These are phyloP conservation scores for Colletotrichum siamense DNA, from an alignment of 2,329 filamentous ascomycete genomes.

Conservation along the genomic window DNA sequence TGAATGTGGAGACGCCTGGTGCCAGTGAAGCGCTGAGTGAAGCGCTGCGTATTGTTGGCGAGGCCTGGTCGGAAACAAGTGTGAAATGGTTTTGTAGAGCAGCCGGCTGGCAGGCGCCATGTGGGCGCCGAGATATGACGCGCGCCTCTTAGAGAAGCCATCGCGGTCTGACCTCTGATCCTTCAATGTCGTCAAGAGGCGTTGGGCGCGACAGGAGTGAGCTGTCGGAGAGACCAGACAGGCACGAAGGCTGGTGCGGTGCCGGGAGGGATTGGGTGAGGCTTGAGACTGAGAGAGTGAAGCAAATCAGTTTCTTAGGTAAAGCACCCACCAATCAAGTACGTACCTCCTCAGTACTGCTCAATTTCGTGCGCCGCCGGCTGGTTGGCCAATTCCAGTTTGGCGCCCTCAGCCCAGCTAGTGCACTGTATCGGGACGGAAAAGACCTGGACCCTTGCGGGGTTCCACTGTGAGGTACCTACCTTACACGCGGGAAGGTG, in stretches of 20 bases:
- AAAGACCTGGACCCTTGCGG: slow-evolving; percentile 1
- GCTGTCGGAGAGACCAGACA: background rate
- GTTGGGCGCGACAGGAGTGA: background rate
- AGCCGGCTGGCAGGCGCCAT: background rate
- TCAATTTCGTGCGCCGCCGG: background rate
- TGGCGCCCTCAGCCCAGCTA: background rate
- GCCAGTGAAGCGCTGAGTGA: background rate
- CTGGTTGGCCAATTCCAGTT: background rate
- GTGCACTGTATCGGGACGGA: background rate
- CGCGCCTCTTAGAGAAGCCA: slow-evolving; percentile 8
- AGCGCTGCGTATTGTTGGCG: background rate
- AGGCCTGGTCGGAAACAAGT: background rate
- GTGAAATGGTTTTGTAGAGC: background rate
- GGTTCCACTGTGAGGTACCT: background rate
- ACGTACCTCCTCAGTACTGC: background rate
- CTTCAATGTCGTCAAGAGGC: background rate
- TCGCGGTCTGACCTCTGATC: background rate
- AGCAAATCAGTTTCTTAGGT: background rate
- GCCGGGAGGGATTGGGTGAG: background rate
- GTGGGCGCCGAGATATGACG: background rate
- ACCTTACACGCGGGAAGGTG: background rate
- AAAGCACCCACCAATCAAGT: background rate
- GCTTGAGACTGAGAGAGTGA: background rate
- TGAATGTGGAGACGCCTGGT: slow-evolving; percentile 34
- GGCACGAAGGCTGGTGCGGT: background rate